A percentile compares a stretch with the other conserved stretches of the same genome.
phyloP scores from a whole-genome alignment of 208 protist genomes.

The Naegleria lovaniensis region DNA sequence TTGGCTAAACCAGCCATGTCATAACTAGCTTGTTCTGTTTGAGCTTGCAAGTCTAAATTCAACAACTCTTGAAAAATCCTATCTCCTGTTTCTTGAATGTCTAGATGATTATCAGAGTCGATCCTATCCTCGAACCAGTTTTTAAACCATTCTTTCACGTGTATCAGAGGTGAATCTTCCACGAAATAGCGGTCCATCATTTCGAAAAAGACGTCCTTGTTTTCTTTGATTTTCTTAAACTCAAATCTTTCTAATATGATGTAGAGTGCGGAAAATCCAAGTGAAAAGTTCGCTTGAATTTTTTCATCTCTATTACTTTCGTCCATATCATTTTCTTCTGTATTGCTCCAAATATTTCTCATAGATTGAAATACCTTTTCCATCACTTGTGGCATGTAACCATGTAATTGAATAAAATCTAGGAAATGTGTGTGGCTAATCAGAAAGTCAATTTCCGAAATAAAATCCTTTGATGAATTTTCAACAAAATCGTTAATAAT shows the following conservation, averaged over 20 bases:
- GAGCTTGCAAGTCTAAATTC: neutral
- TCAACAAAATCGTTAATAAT: neutral
- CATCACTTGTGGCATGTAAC: neutral
- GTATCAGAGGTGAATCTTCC: neutral
- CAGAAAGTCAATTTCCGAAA: neutral
- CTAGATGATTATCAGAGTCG: neutral
- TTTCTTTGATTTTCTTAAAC: neutral
- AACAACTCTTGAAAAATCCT: neutral
- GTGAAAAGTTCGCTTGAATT: neutral
- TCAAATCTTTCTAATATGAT: conserved; percentile 1
- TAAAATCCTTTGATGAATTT: neutral
- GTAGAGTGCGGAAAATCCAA: neutral
- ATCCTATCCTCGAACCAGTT: neutral
- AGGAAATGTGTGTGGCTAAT: neutral
- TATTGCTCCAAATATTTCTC: neutral
- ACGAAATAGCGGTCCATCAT: neutral
- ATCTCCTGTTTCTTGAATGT: neutral
- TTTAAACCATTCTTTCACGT: neutral
- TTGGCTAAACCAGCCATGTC: neutral
- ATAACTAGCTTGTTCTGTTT: neutral
- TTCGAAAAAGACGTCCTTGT: neutral
- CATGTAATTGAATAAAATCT: conserved; percentile 3
- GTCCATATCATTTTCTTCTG: neutral
- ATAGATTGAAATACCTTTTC: neutral
- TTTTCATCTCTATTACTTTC: neutral